Base-by-base conservation (phyloP, 345 rosid genomes). In the Reutealis trisperma region DNA sequence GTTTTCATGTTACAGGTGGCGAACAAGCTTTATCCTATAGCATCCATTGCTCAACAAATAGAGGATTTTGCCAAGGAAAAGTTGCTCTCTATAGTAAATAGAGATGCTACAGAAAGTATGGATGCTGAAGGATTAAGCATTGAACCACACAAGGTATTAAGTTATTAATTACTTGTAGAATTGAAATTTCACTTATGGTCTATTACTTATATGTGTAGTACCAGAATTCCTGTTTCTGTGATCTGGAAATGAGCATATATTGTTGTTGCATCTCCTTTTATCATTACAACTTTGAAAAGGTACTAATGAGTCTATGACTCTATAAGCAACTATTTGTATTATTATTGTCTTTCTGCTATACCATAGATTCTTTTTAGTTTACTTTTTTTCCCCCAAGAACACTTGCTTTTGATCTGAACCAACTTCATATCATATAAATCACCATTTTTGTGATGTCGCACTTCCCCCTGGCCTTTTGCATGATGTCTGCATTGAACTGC, bases 1-100 rank as follows among this genome's bases (percentile, higher is more conserved):
- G 77, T 75, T 42, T 81, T 52, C n/a, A 57, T 77, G 80, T 83
- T 79, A 62, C 85, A 96, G 99, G 98, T 96, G 57, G 99, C 98
- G 79, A 96, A 96, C 87, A 96, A 86, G 82, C 94, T 96, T 81
- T 96, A 87, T 83, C 96, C 97, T 78, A 73, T 93, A 58, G 59
- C 96, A 77, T 85, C 84, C 73, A 81, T 96, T 77, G 83, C 98
- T 72, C 88, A 84, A 84, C 91, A 88, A 86, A 96, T 96, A 81
- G 99, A 96, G 79, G 92, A 90, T 63, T 96, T 92, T 87, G 92
- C 98, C 1, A 87, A 75, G 86, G 90, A 92, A 71, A 91, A 47
- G 80, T 78, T 96, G 81, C 85, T 91, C 44, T 90, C 94, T 69
- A 86, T 85, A 7, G 82, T 76, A 72, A 85, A 84, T 79, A 73